Percentiles rank a stretch among this genome's conserved stretches.
Evolutionary conservation across 768 basidiomycete species (phyloP).

Genomic region (Rhodotorula kratochvilovae): DNA sequence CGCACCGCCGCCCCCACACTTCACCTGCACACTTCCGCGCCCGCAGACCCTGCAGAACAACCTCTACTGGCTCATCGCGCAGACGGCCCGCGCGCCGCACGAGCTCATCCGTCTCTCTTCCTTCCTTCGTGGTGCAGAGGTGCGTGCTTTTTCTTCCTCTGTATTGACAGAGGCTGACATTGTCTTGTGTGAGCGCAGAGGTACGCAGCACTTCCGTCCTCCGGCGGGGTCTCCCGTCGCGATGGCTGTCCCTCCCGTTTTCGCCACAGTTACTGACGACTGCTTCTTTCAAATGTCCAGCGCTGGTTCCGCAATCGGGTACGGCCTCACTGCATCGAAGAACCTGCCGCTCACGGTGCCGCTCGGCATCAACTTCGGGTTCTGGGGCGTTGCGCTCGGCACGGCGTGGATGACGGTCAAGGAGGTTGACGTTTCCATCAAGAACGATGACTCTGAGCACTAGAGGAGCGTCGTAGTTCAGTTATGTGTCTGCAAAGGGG

Average conservation of each 20-base stretch:
- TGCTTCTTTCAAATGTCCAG: not conserved
- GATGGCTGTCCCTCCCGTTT: too few relatives aligned
- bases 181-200: too few relatives aligned
- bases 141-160: too few relatives aligned
- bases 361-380: slow-evolving; percentile 28
- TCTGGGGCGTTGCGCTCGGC: slow-evolving; percentile 17
- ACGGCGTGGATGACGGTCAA: slow-evolving; percentile 26
- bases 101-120: slow-evolving; percentile 36
- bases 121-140: slow-evolving; percentile 34
- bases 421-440: slow-evolving; percentile 11
- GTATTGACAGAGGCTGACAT: too few relatives aligned
- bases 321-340: slow-evolving; percentile 27
- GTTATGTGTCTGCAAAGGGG: too few relatives aligned
- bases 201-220: too few relatives aligned
- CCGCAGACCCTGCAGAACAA: not conserved
- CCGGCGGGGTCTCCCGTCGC: too few relatives aligned
- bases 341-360: slow-evolving; percentile 26
- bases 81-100: not conserved
- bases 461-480: too few relatives aligned
- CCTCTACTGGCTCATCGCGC: slow-evolving; percentile 6
- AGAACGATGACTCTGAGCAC: not conserved
- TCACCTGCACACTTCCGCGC: too few relatives aligned
- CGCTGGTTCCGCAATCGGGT: slow-evolving; percentile 19
- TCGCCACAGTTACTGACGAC: too few relatives aligned
- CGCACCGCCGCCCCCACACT: not conserved